Evolutionary conservation across 2,329 filamentous ascomycete species (phyloP).

Genomic region (Alternaria metachromatica): DNA sequence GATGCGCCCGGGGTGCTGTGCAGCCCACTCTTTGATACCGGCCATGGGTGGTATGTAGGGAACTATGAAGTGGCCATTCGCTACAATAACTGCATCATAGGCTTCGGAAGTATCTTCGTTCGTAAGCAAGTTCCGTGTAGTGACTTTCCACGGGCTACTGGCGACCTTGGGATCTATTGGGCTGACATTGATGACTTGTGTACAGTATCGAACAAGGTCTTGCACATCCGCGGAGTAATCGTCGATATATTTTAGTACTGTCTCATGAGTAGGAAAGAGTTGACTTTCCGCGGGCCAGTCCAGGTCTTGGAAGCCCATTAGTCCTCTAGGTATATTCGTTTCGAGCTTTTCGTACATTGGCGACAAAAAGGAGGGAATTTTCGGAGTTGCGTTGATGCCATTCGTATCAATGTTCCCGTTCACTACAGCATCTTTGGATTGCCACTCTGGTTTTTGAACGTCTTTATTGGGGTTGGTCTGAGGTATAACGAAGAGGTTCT

Average conservation of each 20-base stretch:
- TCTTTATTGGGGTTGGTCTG: constrained; percentile 69
- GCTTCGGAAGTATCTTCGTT: constrained; percentile 47
- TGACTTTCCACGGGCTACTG: constrained; percentile 64
- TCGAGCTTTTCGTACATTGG: constrained; percentile 84
- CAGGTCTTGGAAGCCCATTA: constrained; percentile 82
- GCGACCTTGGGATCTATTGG: constrained; percentile 30
- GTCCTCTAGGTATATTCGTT: constrained; percentile 80
- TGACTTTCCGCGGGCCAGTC: constrained; percentile 68
- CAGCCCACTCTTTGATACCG: constrained; percentile 51
- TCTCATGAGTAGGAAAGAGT: constrained; percentile 75
- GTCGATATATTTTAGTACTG: constrained; percentile 76
- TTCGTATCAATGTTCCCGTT: neutral
- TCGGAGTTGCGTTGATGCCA: constrained; percentile 1
- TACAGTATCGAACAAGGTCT: constrained; percentile 71
- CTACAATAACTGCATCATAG: constrained; percentile 62
- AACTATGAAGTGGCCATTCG: constrained; percentile 57
- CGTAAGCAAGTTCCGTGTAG: constrained; percentile 59
- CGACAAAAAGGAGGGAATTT: constrained; percentile 72
- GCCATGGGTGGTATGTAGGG: constrained; percentile 54
- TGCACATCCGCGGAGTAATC: constrained; percentile 73
- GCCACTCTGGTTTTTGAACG: constrained; percentile 68
- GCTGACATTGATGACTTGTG: constrained; percentile 69
- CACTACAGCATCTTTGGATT: neutral
- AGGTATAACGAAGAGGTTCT: constrained; percentile 63
- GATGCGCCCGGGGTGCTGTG: constrained; percentile 48